Percentiles rank a stretch among this genome's conserved stretches.
phyloP scores from a whole-genome alignment of 306 rosid genomes.

The Malus asiatica region DNA sequence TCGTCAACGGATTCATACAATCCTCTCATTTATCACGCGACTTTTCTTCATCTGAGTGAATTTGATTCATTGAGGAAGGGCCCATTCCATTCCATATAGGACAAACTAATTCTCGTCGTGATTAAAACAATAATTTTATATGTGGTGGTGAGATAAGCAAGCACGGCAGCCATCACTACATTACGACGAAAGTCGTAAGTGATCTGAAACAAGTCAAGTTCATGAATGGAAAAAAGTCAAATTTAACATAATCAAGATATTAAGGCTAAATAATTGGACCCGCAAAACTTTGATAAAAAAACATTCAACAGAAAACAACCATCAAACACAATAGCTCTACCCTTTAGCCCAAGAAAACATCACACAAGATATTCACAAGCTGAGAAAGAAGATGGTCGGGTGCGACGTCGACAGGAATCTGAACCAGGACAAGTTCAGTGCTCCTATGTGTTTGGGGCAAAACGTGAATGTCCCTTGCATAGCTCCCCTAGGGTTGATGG shows the following conservation, averaged over 20 bases:
- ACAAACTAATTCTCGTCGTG: neutral
- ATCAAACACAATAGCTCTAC: neutral
- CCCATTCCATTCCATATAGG: neutral
- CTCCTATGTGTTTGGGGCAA: constrained; percentile 32
- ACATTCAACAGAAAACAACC: neutral
- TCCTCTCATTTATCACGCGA: no score
- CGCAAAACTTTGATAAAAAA: neutral
- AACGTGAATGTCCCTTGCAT: no score
- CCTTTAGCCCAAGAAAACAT: neutral
- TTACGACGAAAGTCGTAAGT: neutral
- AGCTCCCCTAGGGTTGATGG: no score
- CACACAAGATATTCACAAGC: neutral
- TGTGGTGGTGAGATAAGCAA: neutral
- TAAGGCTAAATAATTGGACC: neutral
- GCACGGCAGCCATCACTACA: neutral
- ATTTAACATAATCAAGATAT: neutral
- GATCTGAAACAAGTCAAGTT: no score
- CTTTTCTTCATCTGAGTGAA: no score
- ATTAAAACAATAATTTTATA: neutral
- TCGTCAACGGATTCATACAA: no score
- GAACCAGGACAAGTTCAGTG: constrained; percentile 55
- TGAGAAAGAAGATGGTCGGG: constrained; percentile 41
- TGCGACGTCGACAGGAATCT: constrained; percentile 45
- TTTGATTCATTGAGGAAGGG: no score
- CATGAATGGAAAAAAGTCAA: neutral